These are phyloP conservation scores for Sarcomyxa edulis DNA, from an alignment of 768 basidiomycete genomes.

Conservation along the genomic window DNA sequence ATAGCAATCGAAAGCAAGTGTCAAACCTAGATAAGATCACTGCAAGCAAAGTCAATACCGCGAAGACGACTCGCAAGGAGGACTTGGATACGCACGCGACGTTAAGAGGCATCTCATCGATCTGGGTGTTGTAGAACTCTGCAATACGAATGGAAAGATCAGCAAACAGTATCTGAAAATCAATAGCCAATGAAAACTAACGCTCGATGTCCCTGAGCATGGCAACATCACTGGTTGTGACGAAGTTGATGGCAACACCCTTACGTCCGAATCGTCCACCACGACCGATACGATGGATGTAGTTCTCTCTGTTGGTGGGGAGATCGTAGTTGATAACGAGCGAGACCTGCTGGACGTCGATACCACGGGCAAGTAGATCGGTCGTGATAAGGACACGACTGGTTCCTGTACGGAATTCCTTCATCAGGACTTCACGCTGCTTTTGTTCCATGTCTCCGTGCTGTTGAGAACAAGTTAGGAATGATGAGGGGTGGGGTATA, in stretches of 20 bases:
- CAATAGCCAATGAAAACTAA: conserved; percentile 34
- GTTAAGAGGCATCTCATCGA: conserved; percentile 96
- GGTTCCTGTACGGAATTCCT: conserved; percentile 96
- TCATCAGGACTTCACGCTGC: conserved; percentile 96
- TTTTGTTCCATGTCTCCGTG: conserved; percentile 98
- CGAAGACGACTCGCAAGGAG: conserved; percentile 12
- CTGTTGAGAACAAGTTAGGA: conserved; percentile 27
- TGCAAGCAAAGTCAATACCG: conserved; percentile 21
- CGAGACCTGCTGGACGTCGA: conserved; percentile 97
- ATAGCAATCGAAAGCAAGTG: no score
- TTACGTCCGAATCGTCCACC: conserved; percentile 95
- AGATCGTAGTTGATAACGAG: conserved; percentile 93
- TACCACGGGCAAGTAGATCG: conserved; percentile 93
- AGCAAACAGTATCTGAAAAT: conserved; percentile 7
- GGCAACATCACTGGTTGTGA: conserved; percentile 86
- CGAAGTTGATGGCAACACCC: conserved; percentile 95
- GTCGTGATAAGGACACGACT: conserved; percentile 98
- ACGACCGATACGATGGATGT: conserved; percentile 96
- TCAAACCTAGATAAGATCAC: conserved; percentile 68
- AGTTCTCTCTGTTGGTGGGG: conserved; percentile 92
- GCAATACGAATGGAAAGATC: conserved; percentile 16
- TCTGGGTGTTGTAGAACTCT: conserved; percentile 91
- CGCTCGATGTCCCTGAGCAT: conserved; percentile 94
- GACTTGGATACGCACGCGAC: conserved; percentile 65
- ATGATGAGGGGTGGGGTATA: conserved; percentile 4